Base-by-base conservation (phyloP, 371 early-diverging fungal species). In the Mitosporidium daphniae region DNA sequence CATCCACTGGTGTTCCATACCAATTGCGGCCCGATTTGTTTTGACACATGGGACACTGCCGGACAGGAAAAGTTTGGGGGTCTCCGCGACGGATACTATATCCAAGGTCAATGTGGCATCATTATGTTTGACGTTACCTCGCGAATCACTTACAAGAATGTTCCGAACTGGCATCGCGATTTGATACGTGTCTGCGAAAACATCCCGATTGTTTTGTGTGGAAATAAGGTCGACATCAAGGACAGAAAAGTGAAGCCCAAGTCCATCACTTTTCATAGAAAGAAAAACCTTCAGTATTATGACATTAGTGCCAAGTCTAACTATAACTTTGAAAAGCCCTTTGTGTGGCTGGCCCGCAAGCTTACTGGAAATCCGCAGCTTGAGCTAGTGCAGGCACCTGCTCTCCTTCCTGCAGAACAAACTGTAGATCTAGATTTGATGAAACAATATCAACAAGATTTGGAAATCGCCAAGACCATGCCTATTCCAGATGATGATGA, bases 41-140 rank as follows among this genome's bases (percentile, higher is more conserved):
- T 94, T 62, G 37, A 37, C 16, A 42, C 44, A 13, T 91, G 86
- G 86, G 84, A 91, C 47, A 84, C 86, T 23, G 94, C 94, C 30
- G 99, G 99, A 33, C 98, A 99, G 48, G 99, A 97, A 50, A 94
- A 94, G 70, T 84, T 94, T 38, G 86, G 93, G 45, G 86, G 86
- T 48, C 77, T 99, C 29, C 86, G 93, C 50, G 99, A 97, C 59
- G 93, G 91, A 38, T 97, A 97, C 59, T 99, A 99, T 55, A 84
- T 95, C 41, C 69, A 68, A 39, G 94, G 98, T 38, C 74, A 95
- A 49, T 94, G 93, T 47, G 98, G 75, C 33, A 89, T 99, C 47
- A 93, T 99, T 57, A 91, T 99, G 82, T 95, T 95, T 44, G 99
- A 99, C 50, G 91, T 95, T 25, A 95, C 94, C 27, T 77, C 91